Conservation (phyloP, 768 basidiomycete genomes). For the Suillus alpinus region DNA sequence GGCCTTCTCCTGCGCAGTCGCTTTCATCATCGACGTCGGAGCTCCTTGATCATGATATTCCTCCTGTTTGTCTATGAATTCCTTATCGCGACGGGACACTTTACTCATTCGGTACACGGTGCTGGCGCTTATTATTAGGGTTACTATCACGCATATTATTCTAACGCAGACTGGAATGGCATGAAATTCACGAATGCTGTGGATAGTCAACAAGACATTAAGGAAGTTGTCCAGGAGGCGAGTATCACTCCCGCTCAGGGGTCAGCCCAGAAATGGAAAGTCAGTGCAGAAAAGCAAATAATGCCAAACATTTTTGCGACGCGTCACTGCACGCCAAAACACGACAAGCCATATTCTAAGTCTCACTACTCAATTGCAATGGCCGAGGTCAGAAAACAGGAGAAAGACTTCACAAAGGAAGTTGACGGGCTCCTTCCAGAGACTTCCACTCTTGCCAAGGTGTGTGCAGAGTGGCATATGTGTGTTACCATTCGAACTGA, state of each 20-base stretch:
- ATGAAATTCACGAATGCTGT: conserved; percentile 13
- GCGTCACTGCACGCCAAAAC: conserved; percentile 46
- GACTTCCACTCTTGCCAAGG: conserved; percentile 67
- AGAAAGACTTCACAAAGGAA: conserved; percentile 83
- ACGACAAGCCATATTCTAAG: conserved; percentile 39
- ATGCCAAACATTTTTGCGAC: conserved; percentile 53
- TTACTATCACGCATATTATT: conserved; percentile 38
- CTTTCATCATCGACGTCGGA: conserved; percentile 26
- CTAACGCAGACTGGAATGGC: conserved; percentile 28
- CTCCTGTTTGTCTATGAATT: conserved; percentile 52
- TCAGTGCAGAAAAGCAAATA: conserved; percentile 28
- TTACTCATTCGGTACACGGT: conserved; percentile 45
- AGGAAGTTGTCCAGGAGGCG: neutral
- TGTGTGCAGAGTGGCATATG: conserved; percentile 35
- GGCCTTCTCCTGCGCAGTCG: conserved; percentile 22
- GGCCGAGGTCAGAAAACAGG: conserved; percentile 82
- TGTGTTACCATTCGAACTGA: conserved; percentile 10
- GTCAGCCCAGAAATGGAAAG: conserved; percentile 17
- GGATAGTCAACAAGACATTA: conserved; percentile 1
- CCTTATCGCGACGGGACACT: conserved; percentile 31
- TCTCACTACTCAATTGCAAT: conserved; percentile 48
- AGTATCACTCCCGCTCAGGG: conserved; percentile 14
- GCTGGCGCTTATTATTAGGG: conserved; percentile 46
- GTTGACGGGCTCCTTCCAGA: conserved; percentile 75
- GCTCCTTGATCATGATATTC: conserved; percentile 30